Base-by-base conservation (phyloP, 306 rosid genomes). In the Castanea mollissima region DNA sequence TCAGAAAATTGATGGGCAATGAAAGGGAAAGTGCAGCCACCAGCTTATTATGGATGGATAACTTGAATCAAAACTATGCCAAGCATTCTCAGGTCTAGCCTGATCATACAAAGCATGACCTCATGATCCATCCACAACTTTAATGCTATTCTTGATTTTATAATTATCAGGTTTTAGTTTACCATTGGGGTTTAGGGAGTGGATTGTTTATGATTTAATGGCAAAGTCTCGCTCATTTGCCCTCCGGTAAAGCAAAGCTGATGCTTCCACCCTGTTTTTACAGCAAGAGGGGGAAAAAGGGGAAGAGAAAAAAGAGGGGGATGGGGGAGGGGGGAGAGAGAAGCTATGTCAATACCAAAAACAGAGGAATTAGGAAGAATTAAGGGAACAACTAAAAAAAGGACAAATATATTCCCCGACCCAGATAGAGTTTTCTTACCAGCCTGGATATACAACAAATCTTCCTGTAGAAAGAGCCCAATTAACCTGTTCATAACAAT, bases 161-260 rank as follows among this genome's bases (percentile, higher is more conserved):
- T 67, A 73, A 86, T 82, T 80, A 71, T 74, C 83, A 59, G 73
- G 78, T 92, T 90, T 91, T 88, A 83, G 86, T 87, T 90, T 77
- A 78, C 75, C 76, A 14, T 44, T 67, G 83, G 80, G 69, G 83
- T 57, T 84, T 89, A 83, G 81, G 87, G 79, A 56, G 60, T 21
- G 76, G 44, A 75, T 71, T 82, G 80, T 74, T 85, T 86, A 83
- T 78, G 88, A 86, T 95, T 93, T 95, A 77, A 91, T 84, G 86
- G 92, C 83, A 85, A 95, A 95, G 68, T 95, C 98, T 84, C 87
- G 98, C 82, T 95, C 99, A 64, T 86, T 95, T 56, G 93, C 97
- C 90, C 99, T 89, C 94, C 99, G 89, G 73, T 96, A 96, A 74
- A 96, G 99, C 92, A 96, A 86, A 78, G 99, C 90, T 3, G 99